Base-by-base conservation (phyloP, 345 rosid species). In the Camelina neglecta region DNA sequence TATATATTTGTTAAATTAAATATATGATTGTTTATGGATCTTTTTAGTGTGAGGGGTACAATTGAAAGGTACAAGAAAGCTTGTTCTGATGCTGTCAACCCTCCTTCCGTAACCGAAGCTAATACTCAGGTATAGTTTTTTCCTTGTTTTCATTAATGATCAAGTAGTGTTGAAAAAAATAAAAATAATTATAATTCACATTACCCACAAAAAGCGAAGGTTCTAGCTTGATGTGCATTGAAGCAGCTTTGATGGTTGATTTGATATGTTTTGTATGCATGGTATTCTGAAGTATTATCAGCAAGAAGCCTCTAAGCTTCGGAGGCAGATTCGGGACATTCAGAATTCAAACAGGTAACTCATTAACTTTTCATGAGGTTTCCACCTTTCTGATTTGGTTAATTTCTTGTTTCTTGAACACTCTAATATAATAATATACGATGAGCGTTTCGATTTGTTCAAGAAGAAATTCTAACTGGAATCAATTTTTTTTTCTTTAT, bases 31-130 rank as follows among this genome's bases (percentile, higher is more conserved):
- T 23, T 47, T 65, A n/a, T 58, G 1, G 1, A 57, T n/a, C 12
- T 7, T 9, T 49, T n/a, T 54, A 92, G 99, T 65, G 96, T 90
- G 62, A 85, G 83, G 76, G 85, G 86, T 54, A 89, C 99, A 38
- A 95, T 95, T 36, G 97, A 92, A 8, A 86, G 93, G 86, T 95
- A 92, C 86, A 95, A 88, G 84, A 92, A 89, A 83, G 89, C 91
- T 48, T 79, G 83, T 33, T 29, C 89, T 2, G 93, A 87, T 81
- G 83, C 94, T 36, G 69, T 88, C 12, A 85, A 73, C 55, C 87
- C 91, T 21, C 87, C 85, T 33, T 84, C 97, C n/a, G 83, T 88
- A 66, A 75, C 92, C 57, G 97, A 95, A 84, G 81, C 86, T 55
- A 95, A 95, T 75, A 90, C 92, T 80, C 99, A 92, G 99, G 98